Evolutionary conservation across 1,284 basidiomycete genomes (phyloP).

Genomic region (Rhodotorula sp.): DNA sequence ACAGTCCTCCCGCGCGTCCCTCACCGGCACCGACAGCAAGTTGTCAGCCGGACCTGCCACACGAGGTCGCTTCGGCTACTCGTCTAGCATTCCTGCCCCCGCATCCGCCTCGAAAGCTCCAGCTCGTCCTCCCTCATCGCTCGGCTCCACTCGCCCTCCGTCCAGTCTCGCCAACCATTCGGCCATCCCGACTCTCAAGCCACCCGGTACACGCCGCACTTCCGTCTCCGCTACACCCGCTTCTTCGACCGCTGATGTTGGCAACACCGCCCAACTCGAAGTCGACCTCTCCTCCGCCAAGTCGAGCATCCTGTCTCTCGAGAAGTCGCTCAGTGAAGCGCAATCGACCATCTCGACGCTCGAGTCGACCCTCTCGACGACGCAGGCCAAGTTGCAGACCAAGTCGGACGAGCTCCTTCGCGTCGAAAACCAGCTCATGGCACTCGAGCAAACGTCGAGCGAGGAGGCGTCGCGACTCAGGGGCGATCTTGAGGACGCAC

Average conservation of each 20-base stretch:
- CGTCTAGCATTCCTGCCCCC: not conserved
- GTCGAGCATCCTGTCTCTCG: not conserved
- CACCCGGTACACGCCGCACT: conserved; percentile 2
- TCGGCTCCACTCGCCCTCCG: conserved; percentile 6
- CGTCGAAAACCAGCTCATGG: conserved; percentile 26
- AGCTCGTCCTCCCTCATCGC: conserved; percentile 13
- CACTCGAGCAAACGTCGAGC: conserved; percentile 7
- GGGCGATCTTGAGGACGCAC: conserved; percentile 12
- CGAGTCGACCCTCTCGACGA: not conserved
- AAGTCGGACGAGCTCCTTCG: conserved; percentile 18
- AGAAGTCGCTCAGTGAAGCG: conserved; percentile 2
- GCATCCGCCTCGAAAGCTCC: conserved; percentile 2
- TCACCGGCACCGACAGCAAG: conserved; percentile 3
- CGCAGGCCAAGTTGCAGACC: conserved; percentile 1
- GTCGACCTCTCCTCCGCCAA: conserved; percentile 13
- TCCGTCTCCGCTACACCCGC: conserved; percentile 7
- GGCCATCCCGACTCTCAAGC: conserved; percentile 9
- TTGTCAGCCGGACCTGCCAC: not conserved
- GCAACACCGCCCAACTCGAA: conserved; percentile 21
- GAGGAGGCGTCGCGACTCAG: conserved; percentile 3
- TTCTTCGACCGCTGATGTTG: not conserved
- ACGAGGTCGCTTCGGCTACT: conserved; percentile 25
- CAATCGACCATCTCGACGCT: conserved; percentile 8
- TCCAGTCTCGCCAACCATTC: conserved; percentile 6
- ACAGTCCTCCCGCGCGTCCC: conserved; percentile 20